Evolutionary conservation across 306 rosid species (phyloP).

Genomic region (Purshia tridentata): DNA sequence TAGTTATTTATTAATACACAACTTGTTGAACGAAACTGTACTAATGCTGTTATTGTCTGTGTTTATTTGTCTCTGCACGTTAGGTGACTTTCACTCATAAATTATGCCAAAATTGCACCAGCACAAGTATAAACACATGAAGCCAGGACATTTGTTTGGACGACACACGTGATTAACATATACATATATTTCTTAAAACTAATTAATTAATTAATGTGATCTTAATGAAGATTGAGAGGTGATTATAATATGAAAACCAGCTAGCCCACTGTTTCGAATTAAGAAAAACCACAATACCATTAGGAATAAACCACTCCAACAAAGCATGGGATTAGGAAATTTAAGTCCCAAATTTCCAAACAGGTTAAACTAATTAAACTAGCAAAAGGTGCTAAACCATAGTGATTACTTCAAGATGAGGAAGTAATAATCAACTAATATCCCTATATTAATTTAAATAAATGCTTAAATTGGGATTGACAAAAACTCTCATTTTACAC

Average conservation of each 20-base stretch:
- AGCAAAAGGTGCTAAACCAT: not conserved
- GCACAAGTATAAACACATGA: too few species aligned
- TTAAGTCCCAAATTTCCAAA: slow-evolving; percentile 14
- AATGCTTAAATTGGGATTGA: too few species aligned
- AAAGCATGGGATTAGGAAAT: slow-evolving; percentile 25
- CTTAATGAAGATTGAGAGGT: not conserved
- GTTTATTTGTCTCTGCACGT: too few species aligned
- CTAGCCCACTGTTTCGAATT: slow-evolving; percentile 44
- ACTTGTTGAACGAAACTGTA: too few species aligned
- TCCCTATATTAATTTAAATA: not conserved
- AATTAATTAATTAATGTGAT: slow-evolving; percentile 6
- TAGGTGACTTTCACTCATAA: too few species aligned
- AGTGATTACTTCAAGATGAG: slow-evolving; percentile 14
- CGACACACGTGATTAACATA: not conserved
- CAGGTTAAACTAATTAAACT: not conserved
- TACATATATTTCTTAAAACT: not conserved
- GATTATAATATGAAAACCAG: slow-evolving; percentile 14
- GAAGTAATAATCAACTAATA: not conserved
- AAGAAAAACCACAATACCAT: slow-evolving; percentile 36
- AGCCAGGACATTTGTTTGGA: not conserved
- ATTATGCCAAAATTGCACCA: too few species aligned
- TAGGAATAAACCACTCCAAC: slow-evolving; percentile 18
- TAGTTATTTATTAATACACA: too few species aligned
- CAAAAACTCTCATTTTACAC: too few species aligned
- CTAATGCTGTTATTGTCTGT: too few species aligned